Base-by-base conservation (phyloP, 2,329 filamentous ascomycete species). In the Aureobasidium subglaciale region DNA sequence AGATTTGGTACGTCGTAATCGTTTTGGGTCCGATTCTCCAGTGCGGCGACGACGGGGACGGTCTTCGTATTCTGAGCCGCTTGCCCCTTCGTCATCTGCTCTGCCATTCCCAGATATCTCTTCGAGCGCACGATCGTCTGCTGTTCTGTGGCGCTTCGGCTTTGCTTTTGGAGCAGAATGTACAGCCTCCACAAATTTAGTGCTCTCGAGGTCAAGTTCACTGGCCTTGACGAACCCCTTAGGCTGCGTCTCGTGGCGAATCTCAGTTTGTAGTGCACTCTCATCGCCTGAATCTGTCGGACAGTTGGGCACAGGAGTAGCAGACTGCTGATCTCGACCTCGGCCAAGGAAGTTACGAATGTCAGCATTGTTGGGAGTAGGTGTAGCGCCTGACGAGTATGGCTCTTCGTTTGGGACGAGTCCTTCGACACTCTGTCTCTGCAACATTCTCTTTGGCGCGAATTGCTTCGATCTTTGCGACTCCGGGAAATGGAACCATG, bases 1-100 rank as follows among this genome's bases (percentile, higher is more conserved):
- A 1, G 72, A 72, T 43, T 68, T 71, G 5, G 63, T 68, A 4
- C 68, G 66, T 4, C 55, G 59, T 4, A 60, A 7, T 42, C 49
- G 42, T 34, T 62, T 64, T 16, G 46, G 46, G 2, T 61, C 61
- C 40, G 56, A 57, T n/a, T 52, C 54, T 16, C 59, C 57, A 18
- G 60, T 61, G 16, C 56, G 59, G 9, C 61, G 60, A 18, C 63
- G 63, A 15, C 64, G 59, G 30, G 60, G 58, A 5, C 45, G 56
- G 9, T 56, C 58, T 4, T 52, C 56, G n/a, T 49, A 37, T 8
- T 54, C 41, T 5, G 48, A 40, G 9, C 3, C 56, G 16, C 34
- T 42, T 16, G n/a, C n/a, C n/a, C 27, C 34, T 4, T 48, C 32
- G 15, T 49, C 6, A 5, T 40, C 10, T 7, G 16, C 27, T 54